These are phyloP conservation scores for Vicia villosa DNA, from an alignment of 306 rosid genomes.

Conservation along the genomic window DNA sequence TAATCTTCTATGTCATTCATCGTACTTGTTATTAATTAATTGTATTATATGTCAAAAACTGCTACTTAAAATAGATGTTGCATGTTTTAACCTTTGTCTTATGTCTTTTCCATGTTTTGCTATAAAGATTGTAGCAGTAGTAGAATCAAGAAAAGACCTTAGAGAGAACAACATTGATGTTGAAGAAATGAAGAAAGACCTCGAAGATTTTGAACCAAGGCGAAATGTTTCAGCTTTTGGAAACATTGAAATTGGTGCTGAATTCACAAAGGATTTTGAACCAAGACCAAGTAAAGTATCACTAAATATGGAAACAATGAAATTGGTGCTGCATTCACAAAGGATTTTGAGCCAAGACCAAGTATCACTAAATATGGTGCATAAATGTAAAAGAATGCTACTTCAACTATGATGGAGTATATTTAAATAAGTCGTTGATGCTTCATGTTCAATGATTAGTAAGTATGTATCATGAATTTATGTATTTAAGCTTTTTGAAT, in stretches of 20 bases:
- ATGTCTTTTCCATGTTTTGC: no score
- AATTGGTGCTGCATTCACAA: not conserved
- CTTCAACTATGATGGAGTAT: not conserved
- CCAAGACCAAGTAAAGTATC: no score
- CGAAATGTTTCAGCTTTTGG: no score
- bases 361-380: not conserved
- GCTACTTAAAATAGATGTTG: no score
- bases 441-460: not conserved
- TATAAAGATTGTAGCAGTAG: no score
- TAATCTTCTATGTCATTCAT: no score
- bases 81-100: no score
- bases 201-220: not conserved
- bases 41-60: no score
- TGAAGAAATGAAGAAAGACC: not conserved
- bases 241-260: no score
- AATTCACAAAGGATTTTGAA: not conserved
- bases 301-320: not conserved
- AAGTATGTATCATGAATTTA: not conserved
- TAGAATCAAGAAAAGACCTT: no score
- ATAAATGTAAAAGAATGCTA: not conserved
- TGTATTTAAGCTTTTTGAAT: not conserved
- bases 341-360: conserved; percentile 8
- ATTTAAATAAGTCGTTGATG: not conserved
- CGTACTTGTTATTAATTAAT: no score
- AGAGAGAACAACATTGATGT: no score